A percentile compares a stretch with the other conserved stretches of the same genome.
phyloP scores from a whole-genome alignment of 371 early-diverging fungal species.

The Rhizopus microsporus region DNA sequence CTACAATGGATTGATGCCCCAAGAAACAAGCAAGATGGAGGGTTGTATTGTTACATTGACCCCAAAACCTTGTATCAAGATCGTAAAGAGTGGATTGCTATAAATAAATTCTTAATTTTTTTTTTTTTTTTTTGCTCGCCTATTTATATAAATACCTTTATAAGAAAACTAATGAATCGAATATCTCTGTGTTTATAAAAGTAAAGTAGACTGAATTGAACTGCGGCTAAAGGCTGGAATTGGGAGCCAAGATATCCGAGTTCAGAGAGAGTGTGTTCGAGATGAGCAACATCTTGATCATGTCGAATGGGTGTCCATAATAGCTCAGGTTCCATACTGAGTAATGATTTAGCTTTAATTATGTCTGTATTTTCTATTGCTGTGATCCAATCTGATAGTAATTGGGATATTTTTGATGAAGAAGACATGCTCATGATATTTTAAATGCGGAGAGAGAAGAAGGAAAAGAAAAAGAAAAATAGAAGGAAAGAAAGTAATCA shows the following conservation, averaged over 20 bases:
- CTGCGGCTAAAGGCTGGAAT: conserved; percentile 28
- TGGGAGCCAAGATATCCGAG: conserved; percentile 20
- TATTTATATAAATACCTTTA: conserved; percentile 25
- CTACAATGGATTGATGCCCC: conserved; percentile 1
- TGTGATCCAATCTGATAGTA: conserved; percentile 37
- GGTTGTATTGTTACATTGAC: conserved; percentile 29
- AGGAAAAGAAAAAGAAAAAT: conserved; percentile 12
- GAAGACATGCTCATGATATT: background rate
- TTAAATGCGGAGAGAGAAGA: conserved; percentile 1
- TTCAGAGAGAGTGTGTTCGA: conserved; percentile 16
- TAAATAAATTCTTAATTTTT: background rate
- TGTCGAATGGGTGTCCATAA: conserved; percentile 35
- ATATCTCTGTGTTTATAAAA: conserved; percentile 7
- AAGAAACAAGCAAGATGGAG: conserved; percentile 31
- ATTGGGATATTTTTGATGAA: conserved; percentile 7
- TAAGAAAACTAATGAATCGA: conserved; percentile 23
- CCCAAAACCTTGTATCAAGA: conserved; percentile 35
- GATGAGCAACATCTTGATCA: conserved; percentile 19
- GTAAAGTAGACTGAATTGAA: conserved; percentile 22
- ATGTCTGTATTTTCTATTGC: conserved; percentile 32
- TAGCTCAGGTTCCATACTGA: conserved; percentile 30
- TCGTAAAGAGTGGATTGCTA: conserved; percentile 34
- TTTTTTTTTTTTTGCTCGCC: background rate
- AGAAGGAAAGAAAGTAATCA: conserved; percentile 10
- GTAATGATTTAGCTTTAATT: conserved; percentile 17